Percentiles rank a stretch among this genome's conserved stretches.
Evolutionary conservation across 371 early-diverging fungal species (phyloP).

Genomic region (Syncephalastrum sp.): DNA sequence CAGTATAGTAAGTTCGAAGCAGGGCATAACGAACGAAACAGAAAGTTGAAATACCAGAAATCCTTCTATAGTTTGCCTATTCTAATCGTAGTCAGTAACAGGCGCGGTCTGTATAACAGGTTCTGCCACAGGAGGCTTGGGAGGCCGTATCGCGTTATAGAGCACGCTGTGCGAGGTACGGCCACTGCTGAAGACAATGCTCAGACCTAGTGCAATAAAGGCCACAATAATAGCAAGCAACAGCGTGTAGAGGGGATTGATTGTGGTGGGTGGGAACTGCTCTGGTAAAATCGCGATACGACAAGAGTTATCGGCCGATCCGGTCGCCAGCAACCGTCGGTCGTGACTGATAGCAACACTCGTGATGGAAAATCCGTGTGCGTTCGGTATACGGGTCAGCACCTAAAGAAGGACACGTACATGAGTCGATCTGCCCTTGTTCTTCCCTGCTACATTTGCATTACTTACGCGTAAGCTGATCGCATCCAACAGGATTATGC

Average conservation of each 20-base stretch:
- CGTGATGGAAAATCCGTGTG: slow-evolving; percentile 68
- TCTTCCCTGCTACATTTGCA: background rate
- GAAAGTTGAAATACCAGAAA: too few relatives aligned
- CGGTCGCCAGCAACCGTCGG: slow-evolving; percentile 57
- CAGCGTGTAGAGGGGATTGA: slow-evolving; percentile 40
- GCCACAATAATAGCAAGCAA: slow-evolving; percentile 30
- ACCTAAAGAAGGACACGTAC: slow-evolving; percentile 9
- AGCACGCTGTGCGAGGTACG: too few relatives aligned
- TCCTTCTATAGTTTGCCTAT: too few relatives aligned
- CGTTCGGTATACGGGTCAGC: slow-evolving; percentile 50
- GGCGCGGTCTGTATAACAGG: too few relatives aligned
- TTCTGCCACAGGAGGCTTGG: too few relatives aligned
- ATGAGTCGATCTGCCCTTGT: background rate
- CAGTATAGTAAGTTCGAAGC: too few relatives aligned
- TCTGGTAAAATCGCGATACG: slow-evolving; percentile 55
- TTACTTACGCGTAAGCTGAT: slow-evolving; percentile 44
- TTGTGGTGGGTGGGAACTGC: slow-evolving; percentile 42
- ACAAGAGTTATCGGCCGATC: slow-evolving; percentile 68
- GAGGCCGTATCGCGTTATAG: too few relatives aligned
- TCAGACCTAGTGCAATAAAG: background rate
- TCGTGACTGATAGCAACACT: slow-evolving; percentile 62
- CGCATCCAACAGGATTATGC: slow-evolving; percentile 54
- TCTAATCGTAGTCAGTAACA: too few relatives aligned
- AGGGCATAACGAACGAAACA: too few relatives aligned
- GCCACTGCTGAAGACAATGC: too few relatives aligned